Evolutionary conservation across 495 filamentous ascomycete genomes (phyloP).

Genomic region (Hypoxylon cercidicola): DNA sequence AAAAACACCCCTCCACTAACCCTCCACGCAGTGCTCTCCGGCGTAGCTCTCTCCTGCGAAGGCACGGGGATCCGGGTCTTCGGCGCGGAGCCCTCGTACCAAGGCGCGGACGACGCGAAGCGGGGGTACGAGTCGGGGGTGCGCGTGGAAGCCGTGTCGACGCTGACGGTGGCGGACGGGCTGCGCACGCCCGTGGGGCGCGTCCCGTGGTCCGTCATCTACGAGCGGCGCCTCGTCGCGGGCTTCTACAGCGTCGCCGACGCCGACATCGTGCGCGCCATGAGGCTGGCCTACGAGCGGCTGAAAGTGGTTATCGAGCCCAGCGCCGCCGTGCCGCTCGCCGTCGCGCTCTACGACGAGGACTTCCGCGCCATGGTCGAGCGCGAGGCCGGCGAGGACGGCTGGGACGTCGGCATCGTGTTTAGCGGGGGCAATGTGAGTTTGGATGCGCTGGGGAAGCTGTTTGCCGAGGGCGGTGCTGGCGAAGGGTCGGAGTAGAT

Average conservation of each 20-base stretch:
- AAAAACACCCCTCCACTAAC: not conserved
- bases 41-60: slow-evolving; percentile 78
- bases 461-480: slow-evolving; percentile 60
- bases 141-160: slow-evolving; percentile 73
- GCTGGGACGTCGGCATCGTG: slow-evolving; percentile 89
- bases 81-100: slow-evolving; percentile 87
- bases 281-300: slow-evolving; percentile 84
- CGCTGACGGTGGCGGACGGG: slow-evolving; percentile 90
- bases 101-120: slow-evolving; percentile 85
- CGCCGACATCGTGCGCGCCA: slow-evolving; percentile 79
- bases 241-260: slow-evolving; percentile 84
- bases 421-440: slow-evolving; percentile 93
- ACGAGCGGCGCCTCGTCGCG: slow-evolving; percentile 71
- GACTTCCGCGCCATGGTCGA: slow-evolving; percentile 79
- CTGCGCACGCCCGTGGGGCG: slow-evolving; percentile 84
- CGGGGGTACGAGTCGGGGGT: slow-evolving; percentile 70
- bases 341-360: slow-evolving; percentile 84
- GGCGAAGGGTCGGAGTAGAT: slow-evolving; percentile 1
- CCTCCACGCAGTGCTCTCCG: slow-evolving; percentile 69
- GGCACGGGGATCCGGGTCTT: slow-evolving; percentile 77
- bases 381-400: slow-evolving; percentile 73
- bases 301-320: slow-evolving; percentile 95
- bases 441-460: slow-evolving; percentile 75
- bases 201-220: slow-evolving; percentile 83
- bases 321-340: slow-evolving; percentile 85